Conservation (phyloP, 2,329 filamentous ascomycete species). For the Colletotrichum melonis region DNA sequence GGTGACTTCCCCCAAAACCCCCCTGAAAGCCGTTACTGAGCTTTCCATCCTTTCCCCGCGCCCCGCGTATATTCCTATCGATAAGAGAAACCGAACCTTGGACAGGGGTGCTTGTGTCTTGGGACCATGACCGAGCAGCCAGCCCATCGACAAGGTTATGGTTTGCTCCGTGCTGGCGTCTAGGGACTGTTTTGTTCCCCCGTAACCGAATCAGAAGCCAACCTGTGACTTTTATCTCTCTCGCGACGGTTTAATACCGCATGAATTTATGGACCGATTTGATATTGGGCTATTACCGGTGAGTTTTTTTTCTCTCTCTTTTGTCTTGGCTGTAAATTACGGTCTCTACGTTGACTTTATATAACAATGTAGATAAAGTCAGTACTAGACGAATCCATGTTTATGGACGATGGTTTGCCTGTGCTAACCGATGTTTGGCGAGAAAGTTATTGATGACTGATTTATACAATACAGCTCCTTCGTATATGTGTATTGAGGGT, state of each 20-base stretch:
- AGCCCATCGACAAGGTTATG: slow-evolving; percentile 19
- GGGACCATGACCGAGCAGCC: too few relatives aligned
- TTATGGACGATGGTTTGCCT: background rate
- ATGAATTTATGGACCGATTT: background rate
- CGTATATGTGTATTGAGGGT: too few relatives aligned
- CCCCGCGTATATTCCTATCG: background rate
- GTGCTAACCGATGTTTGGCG: background rate
- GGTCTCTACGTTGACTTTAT: background rate
- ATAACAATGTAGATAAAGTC: background rate
- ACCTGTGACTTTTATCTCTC: too few relatives aligned
- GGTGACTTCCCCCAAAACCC: background rate
- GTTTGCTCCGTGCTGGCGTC: slow-evolving; percentile 22
- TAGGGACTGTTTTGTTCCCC: background rate
- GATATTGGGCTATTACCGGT: background rate
- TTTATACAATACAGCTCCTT: background rate
- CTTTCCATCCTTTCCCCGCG: background rate
- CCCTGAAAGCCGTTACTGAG: background rate
- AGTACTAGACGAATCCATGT: background rate
- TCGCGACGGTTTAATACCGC: background rate
- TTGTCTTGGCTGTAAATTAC: background rate
- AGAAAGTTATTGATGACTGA: background rate
- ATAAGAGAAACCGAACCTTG: background rate
- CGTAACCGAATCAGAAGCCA: background rate
- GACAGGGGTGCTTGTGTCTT: background rate
- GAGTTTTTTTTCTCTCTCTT: background rate